Base-by-base conservation (phyloP, 805 yeast species). In the Candida mattraensis region DNA sequence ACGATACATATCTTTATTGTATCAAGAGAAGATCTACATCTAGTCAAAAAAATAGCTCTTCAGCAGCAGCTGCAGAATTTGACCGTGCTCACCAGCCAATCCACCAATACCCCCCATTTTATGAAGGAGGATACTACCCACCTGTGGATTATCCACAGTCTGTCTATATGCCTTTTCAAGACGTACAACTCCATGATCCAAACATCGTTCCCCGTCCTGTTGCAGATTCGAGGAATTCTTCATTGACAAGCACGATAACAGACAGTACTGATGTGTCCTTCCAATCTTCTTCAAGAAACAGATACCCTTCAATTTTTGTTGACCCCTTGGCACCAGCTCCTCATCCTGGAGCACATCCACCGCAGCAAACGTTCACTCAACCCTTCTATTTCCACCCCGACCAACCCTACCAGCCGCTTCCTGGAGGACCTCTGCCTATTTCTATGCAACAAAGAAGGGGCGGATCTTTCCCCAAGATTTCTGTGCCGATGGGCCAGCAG, bases 301-400 rank as follows among this genome's bases (percentile, higher is more conserved):
- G 79, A 42, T 61, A 66, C 37, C 77, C 77, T 4, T 72, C 77
- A 8, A 56, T 73, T 24, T 61, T 70, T 21, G 57, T 63, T 35
- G 80, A 74, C 44, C 80, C 80, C 1, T 59, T 73, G 37, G 73
- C 74, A 2, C 69, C 74, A 1, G 64, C 51, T 3, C 69, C 71
- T 10, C 37, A 32, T 16, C 33, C 19, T 10, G 23, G 24, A 10
- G 29, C 24, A 7, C 31, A 11, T 19, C 39, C 20, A 14, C 33
- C 28, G 22, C 25, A 29, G 5, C 39, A 34, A n/a, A 36, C 30
- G 6, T 33, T 12, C 10, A 35, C 28, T 7, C 42, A 31, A 18
- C 42, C 26, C 19, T 36, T 30, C 15, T 35, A 33, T 29, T 23
- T 24, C 11, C 42, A 29, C 13, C 22, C 13, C 23, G 32, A 30